Evolutionary conservation across 2,329 filamentous ascomycete species (phyloP).

Genomic region (Ascochyta fabae): DNA sequence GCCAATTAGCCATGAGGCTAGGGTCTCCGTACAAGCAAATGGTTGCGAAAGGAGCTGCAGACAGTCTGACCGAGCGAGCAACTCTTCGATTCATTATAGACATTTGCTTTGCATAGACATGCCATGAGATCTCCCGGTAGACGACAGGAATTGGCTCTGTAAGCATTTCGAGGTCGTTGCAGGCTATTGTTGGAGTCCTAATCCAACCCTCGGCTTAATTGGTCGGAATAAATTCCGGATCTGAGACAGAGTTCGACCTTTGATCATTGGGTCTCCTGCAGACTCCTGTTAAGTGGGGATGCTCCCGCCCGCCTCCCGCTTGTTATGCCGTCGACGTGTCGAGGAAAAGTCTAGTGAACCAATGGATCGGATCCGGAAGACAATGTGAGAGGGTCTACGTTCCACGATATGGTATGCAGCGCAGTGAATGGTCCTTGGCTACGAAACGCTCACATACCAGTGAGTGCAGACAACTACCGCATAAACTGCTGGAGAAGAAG

Average conservation of each 20-base stretch:
- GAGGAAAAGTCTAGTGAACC: background rate
- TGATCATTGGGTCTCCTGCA: background rate
- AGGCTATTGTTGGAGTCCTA: too few relatives aligned
- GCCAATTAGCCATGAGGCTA: background rate
- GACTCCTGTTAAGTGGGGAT: background rate
- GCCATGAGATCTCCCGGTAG: too few relatives aligned
- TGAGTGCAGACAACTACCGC: background rate
- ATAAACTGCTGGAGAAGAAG: too few relatives aligned
- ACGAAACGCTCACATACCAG: background rate
- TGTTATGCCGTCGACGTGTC: background rate
- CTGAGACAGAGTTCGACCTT: background rate
- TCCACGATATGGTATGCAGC: background rate
- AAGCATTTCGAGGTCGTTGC: too few relatives aligned
- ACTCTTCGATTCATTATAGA: too few relatives aligned
- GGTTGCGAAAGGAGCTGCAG: too few relatives aligned
- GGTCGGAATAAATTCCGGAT: background rate
- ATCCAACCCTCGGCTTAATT: background rate
- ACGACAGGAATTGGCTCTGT: too few relatives aligned
- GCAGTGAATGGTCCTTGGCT: background rate
- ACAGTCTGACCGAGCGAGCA: too few relatives aligned
- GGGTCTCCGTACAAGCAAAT: too few relatives aligned
- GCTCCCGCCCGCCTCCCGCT: background rate
- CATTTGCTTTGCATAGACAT: too few relatives aligned
- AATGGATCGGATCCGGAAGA: background rate
- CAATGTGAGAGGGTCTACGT: background rate